A percentile compares a stretch with the other conserved stretches of the same genome.
Evolutionary conservation across 345 rosid genomes (phyloP).

Genomic region (Angophora floribunda): DNA sequence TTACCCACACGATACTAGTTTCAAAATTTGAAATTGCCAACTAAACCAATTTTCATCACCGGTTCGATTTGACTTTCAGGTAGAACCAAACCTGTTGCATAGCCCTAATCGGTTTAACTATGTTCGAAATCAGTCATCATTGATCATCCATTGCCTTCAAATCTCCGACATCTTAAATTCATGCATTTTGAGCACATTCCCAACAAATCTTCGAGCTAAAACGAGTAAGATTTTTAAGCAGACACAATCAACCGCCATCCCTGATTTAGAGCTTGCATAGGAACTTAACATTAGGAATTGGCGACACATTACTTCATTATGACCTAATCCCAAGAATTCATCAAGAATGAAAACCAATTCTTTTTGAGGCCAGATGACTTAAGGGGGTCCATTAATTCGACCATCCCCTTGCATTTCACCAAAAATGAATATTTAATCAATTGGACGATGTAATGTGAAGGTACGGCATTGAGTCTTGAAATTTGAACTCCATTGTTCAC

Average conservation of each 20-base stretch:
- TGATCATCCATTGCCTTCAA: too few relatives aligned
- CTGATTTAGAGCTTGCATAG: not conserved
- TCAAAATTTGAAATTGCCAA: too few relatives aligned
- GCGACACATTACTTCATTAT: not conserved
- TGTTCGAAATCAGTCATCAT: not conserved
- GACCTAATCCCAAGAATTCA: not conserved
- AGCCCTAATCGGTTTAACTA: too few relatives aligned
- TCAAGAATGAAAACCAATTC: accelerated
- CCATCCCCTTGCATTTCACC: not conserved
- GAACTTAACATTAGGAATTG: not conserved
- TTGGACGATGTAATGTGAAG: not conserved
- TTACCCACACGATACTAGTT: too few relatives aligned
- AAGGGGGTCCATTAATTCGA: not conserved
- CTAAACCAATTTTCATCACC: too few relatives aligned
- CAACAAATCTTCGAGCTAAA: too few relatives aligned
- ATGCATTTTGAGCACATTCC: too few relatives aligned
- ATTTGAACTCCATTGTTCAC: too few relatives aligned
- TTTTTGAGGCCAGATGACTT: not conserved
- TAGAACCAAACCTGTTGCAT: not conserved
- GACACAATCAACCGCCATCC: not conserved
- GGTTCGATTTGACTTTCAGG: too few relatives aligned
- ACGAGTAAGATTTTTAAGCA: too few relatives aligned
- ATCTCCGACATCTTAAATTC: too few relatives aligned
- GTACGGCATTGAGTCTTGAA: not conserved
- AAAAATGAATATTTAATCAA: accelerated